Conservation (phyloP, 768 basidiomycete genomes). For the Austroboletus eburneus region DNA sequence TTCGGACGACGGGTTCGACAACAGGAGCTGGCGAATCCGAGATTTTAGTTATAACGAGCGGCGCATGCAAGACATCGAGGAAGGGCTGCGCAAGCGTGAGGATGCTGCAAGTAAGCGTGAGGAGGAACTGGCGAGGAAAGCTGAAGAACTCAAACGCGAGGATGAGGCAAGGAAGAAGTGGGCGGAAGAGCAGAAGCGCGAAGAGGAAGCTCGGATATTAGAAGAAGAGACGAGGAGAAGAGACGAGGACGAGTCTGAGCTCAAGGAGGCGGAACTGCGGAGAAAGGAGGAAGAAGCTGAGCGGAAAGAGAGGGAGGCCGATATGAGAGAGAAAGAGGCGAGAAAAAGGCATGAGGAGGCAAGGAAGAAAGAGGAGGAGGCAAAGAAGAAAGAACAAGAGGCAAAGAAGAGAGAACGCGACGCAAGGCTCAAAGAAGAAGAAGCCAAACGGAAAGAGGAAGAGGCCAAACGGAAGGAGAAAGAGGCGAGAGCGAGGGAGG, state of each 20-base stretch:
- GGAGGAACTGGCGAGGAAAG: conserved; percentile 32
- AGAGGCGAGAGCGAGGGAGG: conserved; percentile 17
- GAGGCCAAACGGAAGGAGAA: conserved; percentile 30
- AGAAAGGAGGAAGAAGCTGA: conserved; percentile 32
- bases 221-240: conserved; percentile 27
- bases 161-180: conserved; percentile 26
- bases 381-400: too few relatives aligned
- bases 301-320: conserved; percentile 26
- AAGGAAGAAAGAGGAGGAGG: too few relatives aligned
- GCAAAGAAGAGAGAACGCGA: conserved; percentile 25
- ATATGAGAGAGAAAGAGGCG: conserved; percentile 24
- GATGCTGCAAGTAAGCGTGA: conserved; percentile 33
- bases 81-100: conserved; percentile 29
- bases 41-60: conserved; percentile 33
- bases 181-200: too few relatives aligned
- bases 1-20: conserved; percentile 31
- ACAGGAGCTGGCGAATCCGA: conserved; percentile 24
- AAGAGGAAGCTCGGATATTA: conserved; percentile 23
- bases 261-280: conserved; percentile 26
- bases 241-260: conserved; percentile 23
- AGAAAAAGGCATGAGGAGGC: conserved; percentile 25
- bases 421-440: conserved; percentile 17
- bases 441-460: conserved; percentile 24
- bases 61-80: conserved; percentile 31
- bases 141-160: conserved; percentile 33